Evolutionary conservation across 768 basidiomycete species (phyloP), one percentile per base, ranked within the genome.

Genomic region (Piloderma croceum): DNA sequence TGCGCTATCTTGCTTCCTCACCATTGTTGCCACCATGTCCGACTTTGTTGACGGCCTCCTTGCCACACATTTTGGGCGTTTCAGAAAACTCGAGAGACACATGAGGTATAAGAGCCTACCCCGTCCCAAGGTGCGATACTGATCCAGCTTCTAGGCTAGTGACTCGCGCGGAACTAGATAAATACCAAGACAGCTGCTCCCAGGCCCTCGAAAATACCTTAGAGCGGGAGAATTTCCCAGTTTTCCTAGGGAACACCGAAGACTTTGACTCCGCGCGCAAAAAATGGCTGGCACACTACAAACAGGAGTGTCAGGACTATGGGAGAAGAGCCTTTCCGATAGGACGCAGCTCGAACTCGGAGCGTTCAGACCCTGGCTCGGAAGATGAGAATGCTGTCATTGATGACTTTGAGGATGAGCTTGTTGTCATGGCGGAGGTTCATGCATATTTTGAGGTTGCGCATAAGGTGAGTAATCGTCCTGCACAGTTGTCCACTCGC

Each of bases 391-490:
- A 24, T 15, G 9, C 9, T 29, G 27, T 15, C 10, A 29, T 13
- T 12, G 20, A 29, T 43, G 12, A 68, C 56, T n/a, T n/a, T 43
- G 58, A 64, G 27, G 65, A 71, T 11, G 79, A 76, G 36, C 41
- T 79, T 11, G 44, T 51, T 2, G 65, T 79, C 5, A 76, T 77
- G 71, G 72, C 77, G 0, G 69, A 71, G 13, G 72, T 78, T 0
- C 65, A 69, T 0, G 77, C 74, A 4, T 81, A 76, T 44, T 79
- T 73, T 51, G 67, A 74, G 27, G 65, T 79, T 1, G 68, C 77
- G 6, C 70, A 65, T 59, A 73, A 74, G 64, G 77, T 75, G 42
- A 15, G 58, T 41, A n/a, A n/a, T n/a, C n/a, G n/a, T 33, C 12
- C 17, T 3, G 15, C 5, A n/a, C n/a, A n/a, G 13, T 13, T 43